A percentile compares a stretch with the other conserved stretches of the same genome.
These are phyloP conservation scores for Nitzschia sp. DNA, from an alignment of 108 stramenopile genomes.

Conservation along the genomic window DNA sequence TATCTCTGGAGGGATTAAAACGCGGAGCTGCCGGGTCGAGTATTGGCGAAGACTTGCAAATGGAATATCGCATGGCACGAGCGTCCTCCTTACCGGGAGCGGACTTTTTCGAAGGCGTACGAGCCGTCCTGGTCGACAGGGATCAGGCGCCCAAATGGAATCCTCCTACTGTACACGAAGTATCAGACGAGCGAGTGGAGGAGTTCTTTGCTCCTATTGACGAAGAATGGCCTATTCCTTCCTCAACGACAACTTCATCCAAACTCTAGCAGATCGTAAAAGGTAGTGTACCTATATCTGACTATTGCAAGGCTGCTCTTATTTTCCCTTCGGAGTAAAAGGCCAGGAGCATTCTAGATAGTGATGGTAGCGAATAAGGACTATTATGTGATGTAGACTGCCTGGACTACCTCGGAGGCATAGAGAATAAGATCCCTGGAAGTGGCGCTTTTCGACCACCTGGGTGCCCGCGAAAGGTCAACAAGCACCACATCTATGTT, in stretches of 20 bases:
- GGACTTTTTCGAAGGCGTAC: slow-evolving; percentile 98
- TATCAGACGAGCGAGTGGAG: slow-evolving; percentile 56
- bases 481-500: no score
- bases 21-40: slow-evolving; percentile 41
- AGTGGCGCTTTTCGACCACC: no score
- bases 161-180: slow-evolving; percentile 50
- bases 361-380: no score
- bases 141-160: slow-evolving; percentile 89
- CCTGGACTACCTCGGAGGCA: no score
- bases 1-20: slow-evolving; percentile 78
- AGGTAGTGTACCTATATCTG: no score
- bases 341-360: no score
- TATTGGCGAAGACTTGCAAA: slow-evolving; percentile 65
- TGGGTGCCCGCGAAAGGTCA: no score
- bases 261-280: not conserved
- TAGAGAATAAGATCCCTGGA: no score
- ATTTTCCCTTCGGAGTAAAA: no score
- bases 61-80: slow-evolving; percentile 86
- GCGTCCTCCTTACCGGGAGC: slow-evolving; percentile 36
- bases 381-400: no score
- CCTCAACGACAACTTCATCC: slow-evolving; percentile 7
- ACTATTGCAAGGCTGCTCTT: no score
- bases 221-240: slow-evolving; percentile 28
- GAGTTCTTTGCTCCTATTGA: slow-evolving; percentile 70
- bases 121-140: slow-evolving; percentile 93